These are phyloP conservation scores for Fusarium sambucinum DNA, from an alignment of 2,329 filamentous ascomycete species.

Conservation along the genomic window DNA sequence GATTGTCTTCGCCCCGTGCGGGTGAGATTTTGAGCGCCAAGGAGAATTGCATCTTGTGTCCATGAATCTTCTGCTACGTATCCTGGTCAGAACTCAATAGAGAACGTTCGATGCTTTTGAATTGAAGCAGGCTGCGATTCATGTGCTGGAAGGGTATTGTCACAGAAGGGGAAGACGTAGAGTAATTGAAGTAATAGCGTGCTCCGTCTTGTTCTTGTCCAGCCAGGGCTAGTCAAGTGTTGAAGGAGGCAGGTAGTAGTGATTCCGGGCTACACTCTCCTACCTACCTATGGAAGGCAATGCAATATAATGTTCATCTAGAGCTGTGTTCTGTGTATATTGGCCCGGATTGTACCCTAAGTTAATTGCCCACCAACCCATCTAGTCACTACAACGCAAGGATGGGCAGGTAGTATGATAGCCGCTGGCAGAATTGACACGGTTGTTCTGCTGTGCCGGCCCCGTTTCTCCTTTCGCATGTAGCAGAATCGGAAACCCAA, in stretches of 20 bases:
- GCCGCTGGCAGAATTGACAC: not conserved
- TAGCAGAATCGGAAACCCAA: conserved; percentile 30
- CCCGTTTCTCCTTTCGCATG: conserved; percentile 31
- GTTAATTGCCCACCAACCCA: not conserved
- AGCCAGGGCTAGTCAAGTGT: not conserved
- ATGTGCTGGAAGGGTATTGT: not conserved
- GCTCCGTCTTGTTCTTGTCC: not conserved
- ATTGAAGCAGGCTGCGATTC: conserved; percentile 4
- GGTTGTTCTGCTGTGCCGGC: conserved; percentile 15
- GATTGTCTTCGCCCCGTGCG: conserved; percentile 10
- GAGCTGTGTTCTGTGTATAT: not conserved
- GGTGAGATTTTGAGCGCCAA: conserved; percentile 10
- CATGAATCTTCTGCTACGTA: conserved; percentile 12
- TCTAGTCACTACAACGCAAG: conserved; percentile 12
- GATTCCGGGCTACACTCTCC: not conserved
- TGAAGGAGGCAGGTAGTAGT: not conserved
- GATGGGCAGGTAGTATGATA: not conserved
- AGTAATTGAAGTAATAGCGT: not conserved
- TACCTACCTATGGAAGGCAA: not conserved
- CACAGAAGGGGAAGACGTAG: not conserved
- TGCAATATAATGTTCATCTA: not conserved
- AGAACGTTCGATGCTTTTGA: conserved; percentile 7
- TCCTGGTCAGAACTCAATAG: conserved; percentile 1
- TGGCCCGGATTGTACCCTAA: not conserved
- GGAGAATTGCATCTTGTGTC: conserved; percentile 3